Base-by-base conservation (phyloP, 2,329 filamentous ascomycete species). In the Blastomyces silverae region DNA sequence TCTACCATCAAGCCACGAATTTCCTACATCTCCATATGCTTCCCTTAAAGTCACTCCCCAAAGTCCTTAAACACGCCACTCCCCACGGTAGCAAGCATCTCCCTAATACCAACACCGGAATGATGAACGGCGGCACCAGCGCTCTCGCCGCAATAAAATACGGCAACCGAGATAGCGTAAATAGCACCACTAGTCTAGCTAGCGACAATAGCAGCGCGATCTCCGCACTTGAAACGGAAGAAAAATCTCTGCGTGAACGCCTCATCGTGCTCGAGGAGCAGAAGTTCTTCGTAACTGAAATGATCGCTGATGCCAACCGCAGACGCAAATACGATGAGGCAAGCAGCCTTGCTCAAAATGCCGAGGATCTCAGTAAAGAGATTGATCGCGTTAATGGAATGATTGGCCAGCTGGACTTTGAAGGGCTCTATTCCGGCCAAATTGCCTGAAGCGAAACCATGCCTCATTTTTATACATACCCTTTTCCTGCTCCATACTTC, bases 21-120 rank as follows among this genome's bases (percentile, higher is more conserved):
- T 97, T 97, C 71, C 79, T 97, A 4, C 92, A 96, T 72, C 83
- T 91, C 3, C 91, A 97, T 72, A 95, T 97, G 90, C 83, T 97
- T 10, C 91, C 92, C 0, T 80, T 97, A 17, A 95, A 91, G 73
- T 85, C 85, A 37, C 79, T 92, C 0, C 89, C 89, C 0, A 85
- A 86, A 53, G 80, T 91, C 68, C 80, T 92, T 20, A 85, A 83
- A 68, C 85, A 87, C 70, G 83, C 85, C 15, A 82, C 81, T 0
- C 81, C 84, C 0, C 78, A 83, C 56, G 82, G 81, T n/a, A 71
- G 68, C 34, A 58, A 17, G 25, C n/a, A 28, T 42, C 56, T n/a
- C 11, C 6, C 22, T 25, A 68, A 70, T 34, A 67, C 71, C 42
- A 74, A 69, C 64, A 62, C 71, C 15, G 67, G 68, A 50, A 71